Conservation (phyloP, 192 early-diverging fungal genomes). For the Rhizoclosmatium sp. region DNA sequence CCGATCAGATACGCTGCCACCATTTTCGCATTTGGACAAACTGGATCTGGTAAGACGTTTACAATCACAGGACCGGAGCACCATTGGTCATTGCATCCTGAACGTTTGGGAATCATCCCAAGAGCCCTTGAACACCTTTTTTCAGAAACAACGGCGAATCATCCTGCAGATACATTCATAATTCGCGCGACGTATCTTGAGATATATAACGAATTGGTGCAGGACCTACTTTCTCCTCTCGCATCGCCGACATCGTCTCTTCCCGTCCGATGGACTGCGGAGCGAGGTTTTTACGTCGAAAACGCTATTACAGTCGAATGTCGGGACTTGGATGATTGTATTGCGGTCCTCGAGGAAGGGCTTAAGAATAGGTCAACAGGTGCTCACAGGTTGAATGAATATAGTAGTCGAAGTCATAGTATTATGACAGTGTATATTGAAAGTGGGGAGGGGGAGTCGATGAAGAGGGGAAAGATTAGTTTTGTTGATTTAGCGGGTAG, state of each 20-base stretch:
- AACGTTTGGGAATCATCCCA: conserved; percentile 51
- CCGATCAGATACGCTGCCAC: conserved; percentile 57
- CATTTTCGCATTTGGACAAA: conserved; percentile 67
- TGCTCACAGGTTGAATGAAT: conserved; percentile 64
- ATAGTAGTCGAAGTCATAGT: conserved; percentile 60
- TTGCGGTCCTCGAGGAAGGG: conserved; percentile 67
- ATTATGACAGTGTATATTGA: conserved; percentile 64
- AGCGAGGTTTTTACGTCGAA: conserved; percentile 64
- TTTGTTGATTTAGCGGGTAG: conserved; percentile 71
- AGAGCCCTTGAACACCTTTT: conserved; percentile 55
- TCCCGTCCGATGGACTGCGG: conserved; percentile 53
- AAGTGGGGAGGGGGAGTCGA: conserved; percentile 26
- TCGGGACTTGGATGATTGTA: conserved; percentile 54
- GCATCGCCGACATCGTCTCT: conserved; percentile 35
- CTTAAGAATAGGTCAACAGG: conserved; percentile 62
- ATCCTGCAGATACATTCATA: conserved; percentile 1
- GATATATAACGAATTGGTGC: conserved; percentile 66
- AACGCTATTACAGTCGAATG: conserved; percentile 62
- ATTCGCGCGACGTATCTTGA: conserved; percentile 60
- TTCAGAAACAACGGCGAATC: conserved; percentile 17
- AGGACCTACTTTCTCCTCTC: conserved; percentile 57
- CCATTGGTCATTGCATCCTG: conserved; percentile 36
- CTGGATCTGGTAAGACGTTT: conserved; percentile 65
- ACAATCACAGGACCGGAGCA: conserved; percentile 61
- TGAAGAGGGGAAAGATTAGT: conserved; percentile 57